Percentiles rank a stretch among this genome's conserved stretches.
Evolutionary conservation across 23 red algal species (phyloP).

Genomic region (Pyropia haitanensis): DNA sequence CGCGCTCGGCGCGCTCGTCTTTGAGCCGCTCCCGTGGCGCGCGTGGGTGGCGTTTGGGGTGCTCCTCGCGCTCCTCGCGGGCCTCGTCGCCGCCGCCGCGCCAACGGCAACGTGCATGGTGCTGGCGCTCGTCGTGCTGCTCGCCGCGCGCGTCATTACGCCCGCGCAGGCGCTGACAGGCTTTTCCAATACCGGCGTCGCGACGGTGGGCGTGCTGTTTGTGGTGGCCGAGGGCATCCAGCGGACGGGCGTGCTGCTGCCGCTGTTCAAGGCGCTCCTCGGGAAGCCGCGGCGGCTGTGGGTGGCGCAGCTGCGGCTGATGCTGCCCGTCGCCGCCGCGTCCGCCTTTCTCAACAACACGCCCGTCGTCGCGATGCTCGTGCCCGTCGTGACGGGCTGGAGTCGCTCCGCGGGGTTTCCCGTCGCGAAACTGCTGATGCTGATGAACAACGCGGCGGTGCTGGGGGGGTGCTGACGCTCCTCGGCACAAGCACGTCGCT

Average conservation of each 20-base stretch:
- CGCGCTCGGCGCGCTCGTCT: conserved; percentile 62
- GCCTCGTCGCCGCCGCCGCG: conserved; percentile 48
- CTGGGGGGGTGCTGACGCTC: conserved; percentile 74
- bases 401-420: conserved; percentile 55
- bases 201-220: conserved; percentile 77
- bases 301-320: conserved; percentile 65
- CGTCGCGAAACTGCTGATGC: conserved; percentile 83
- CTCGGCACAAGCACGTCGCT: conserved; percentile 78
- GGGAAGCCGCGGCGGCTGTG: conserved; percentile 54
- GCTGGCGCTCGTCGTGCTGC: conserved; percentile 52
- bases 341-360: conserved; percentile 95
- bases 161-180: conserved; percentile 56
- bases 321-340: conserved; percentile 55
- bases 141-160: conserved; percentile 54
- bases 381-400: conserved; percentile 77
- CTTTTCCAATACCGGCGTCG: conserved; percentile 81
- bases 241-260: conserved; percentile 57
- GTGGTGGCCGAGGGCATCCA: conserved; percentile 87
- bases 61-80: conserved; percentile 29
- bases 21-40: conserved; percentile 53
- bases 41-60: conserved; percentile 77
- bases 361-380: conserved; percentile 85
- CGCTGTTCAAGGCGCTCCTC: conserved; percentile 56
- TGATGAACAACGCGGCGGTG: conserved; percentile 82
- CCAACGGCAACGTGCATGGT: conserved; percentile 59